Conservation (phyloP, 2,329 filamentous ascomycete species). For the Aspergillus intermedius region DNA sequence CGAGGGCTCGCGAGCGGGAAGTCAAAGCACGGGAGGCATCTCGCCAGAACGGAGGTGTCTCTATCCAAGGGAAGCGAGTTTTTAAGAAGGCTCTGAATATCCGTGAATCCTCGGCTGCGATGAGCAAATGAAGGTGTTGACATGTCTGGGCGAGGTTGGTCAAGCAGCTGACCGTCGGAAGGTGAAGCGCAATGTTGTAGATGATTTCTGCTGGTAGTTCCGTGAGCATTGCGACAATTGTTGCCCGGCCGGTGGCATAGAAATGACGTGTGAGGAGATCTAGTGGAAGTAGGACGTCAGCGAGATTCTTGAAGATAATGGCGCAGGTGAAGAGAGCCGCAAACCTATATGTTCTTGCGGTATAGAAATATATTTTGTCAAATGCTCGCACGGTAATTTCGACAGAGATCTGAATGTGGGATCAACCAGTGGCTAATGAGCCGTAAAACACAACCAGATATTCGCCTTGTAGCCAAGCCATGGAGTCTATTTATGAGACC, state of each 20-base stretch:
- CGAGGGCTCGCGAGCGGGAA: slow-evolving; percentile 52
- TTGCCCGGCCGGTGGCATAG: not conserved
- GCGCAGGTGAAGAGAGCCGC: not conserved
- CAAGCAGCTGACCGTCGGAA: slow-evolving; percentile 43
- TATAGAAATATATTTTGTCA: not conserved
- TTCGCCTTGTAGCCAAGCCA: not conserved
- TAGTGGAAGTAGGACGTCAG: not conserved
- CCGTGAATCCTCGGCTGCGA: slow-evolving; percentile 44
- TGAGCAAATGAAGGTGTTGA: slow-evolving; percentile 39
- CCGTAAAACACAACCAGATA: not conserved
- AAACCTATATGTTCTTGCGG: not conserved
- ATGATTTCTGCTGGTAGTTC: slow-evolving; percentile 40
- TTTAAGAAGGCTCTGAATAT: slow-evolving; percentile 43
- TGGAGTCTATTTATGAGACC: not conserved
- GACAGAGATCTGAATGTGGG: slow-evolving; percentile 3
- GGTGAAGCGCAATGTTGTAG: slow-evolving; percentile 33
- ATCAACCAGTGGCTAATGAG: slow-evolving; percentile 2
- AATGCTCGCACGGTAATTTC: slow-evolving; percentile 1
- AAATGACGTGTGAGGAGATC: not conserved
- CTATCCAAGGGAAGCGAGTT: slow-evolving; percentile 42
- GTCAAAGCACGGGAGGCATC: slow-evolving; percentile 50
- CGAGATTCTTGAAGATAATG: not conserved
- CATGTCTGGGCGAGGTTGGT: slow-evolving; percentile 41
- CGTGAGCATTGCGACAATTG: slow-evolving; percentile 21
- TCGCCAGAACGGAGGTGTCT: slow-evolving; percentile 39